Percentiles rank a stretch among this genome's conserved stretches.
Evolutionary conservation across 2,329 filamentous ascomycete genomes (phyloP).

Genomic region (Rhynchosporium graminicola): DNA sequence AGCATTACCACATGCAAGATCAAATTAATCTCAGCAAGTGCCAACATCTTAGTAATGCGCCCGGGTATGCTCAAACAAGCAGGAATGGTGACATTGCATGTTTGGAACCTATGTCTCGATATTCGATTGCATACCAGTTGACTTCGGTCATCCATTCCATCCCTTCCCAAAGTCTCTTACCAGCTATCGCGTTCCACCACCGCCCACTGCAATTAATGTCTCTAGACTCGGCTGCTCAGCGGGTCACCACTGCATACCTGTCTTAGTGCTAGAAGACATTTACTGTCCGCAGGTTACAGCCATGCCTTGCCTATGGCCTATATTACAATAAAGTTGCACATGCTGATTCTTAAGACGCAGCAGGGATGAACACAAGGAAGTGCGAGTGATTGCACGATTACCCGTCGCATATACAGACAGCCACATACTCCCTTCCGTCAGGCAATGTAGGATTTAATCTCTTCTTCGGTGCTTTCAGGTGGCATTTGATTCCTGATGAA

Average conservation of each 20-base stretch:
- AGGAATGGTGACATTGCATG: slow-evolving; percentile 10
- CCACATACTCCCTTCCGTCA: not conserved
- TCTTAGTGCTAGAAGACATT: not conserved
- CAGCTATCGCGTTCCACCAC: slow-evolving; percentile 19
- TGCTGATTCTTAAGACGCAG: slow-evolving; percentile 1
- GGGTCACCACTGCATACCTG: slow-evolving; percentile 21
- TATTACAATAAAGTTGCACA: slow-evolving; percentile 28
- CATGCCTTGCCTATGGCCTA: slow-evolving; percentile 19
- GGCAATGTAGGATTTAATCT: slow-evolving; percentile 14
- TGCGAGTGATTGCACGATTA: slow-evolving; percentile 16
- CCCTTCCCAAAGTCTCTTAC: slow-evolving; percentile 4
- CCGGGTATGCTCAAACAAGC: slow-evolving; percentile 14
- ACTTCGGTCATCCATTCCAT: slow-evolving; percentile 32
- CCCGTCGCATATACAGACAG: slow-evolving; percentile 10
- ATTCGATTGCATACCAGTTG: slow-evolving; percentile 28
- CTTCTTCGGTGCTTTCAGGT: not conserved
- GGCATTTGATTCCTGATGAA: not conserved
- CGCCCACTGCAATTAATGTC: slow-evolving; percentile 19
- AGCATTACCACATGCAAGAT: slow-evolving; percentile 23
- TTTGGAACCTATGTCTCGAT: not conserved
- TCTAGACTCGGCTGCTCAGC: slow-evolving; percentile 27
- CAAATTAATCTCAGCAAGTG: slow-evolving; percentile 16
- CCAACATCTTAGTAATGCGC: slow-evolving; percentile 16
- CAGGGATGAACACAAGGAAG: slow-evolving; percentile 1
- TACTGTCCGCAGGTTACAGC: slow-evolving; percentile 9